Conservation (phyloP, 345 rosid species). For the Crucihimalaya himalaica region DNA sequence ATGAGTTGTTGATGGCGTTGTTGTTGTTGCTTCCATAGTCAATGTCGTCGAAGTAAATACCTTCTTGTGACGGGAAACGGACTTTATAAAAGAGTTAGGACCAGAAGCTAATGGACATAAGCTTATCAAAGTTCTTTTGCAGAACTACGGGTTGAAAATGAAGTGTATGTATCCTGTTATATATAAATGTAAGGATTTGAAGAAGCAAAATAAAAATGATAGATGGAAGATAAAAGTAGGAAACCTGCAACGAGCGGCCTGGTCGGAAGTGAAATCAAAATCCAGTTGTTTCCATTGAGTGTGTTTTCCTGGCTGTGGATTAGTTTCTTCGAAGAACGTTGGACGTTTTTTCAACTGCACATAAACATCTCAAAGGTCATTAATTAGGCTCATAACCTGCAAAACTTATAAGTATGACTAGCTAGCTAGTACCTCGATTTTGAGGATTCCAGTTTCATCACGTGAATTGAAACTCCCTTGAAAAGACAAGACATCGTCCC, state of each 20-base stretch:
- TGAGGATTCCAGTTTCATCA: conserved; percentile 30
- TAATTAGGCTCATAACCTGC: not conserved
- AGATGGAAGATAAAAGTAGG: not conserved
- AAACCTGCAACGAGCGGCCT: conserved; percentile 46
- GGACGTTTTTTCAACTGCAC: conserved; percentile 48
- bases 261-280: conserved; percentile 50
- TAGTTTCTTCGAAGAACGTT: conserved; percentile 41
- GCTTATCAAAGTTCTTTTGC: conserved; percentile 52
- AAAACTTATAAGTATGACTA: not conserved
- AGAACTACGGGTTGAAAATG: conserved; percentile 48
- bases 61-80: conserved; percentile 37
- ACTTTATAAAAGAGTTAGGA: conserved; percentile 30
- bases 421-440: conserved; percentile 48
- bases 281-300: conserved; percentile 44
- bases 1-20: not conserved
- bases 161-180: conserved; percentile 57
- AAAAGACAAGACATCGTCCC: conserved; percentile 43
- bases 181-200: not conserved
- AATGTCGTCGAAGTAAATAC: conserved; percentile 39
- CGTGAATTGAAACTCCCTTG: not conserved
- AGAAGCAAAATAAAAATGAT: not conserved
- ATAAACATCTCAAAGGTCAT: not conserved
- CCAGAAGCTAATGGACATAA: conserved; percentile 44
- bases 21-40: not conserved
- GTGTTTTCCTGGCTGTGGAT: conserved; percentile 51